Evolutionary conservation across 176 grass and related monocot genomes (phyloP).

Genomic region (Triticum turgidum): DNA sequence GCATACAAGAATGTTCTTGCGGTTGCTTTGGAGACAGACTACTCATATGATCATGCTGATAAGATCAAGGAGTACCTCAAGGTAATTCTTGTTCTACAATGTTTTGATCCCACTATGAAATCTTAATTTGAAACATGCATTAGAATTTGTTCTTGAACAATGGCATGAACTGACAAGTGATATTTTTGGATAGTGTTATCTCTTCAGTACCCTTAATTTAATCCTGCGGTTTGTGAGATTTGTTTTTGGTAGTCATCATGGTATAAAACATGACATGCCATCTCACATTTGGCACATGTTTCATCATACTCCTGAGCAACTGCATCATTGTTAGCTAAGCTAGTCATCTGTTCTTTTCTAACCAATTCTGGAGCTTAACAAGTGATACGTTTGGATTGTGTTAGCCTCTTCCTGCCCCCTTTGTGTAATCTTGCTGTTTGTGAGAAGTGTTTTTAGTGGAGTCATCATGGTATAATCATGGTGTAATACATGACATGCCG

Average conservation of each 20-base stretch:
- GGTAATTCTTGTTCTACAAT: slow-evolving; percentile 25
- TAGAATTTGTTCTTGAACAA: not conserved
- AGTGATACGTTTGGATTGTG: too few relatives aligned
- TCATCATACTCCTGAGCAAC: not conserved
- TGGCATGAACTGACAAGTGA: too few relatives aligned
- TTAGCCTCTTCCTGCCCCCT: too few relatives aligned
- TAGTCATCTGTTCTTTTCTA: not conserved
- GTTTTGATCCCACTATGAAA: not conserved
- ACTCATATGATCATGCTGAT: slow-evolving; percentile 73
- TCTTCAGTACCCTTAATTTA: too few relatives aligned
- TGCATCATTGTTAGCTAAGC: too few relatives aligned
- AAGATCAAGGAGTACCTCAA: slow-evolving; percentile 89
- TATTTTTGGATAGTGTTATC: too few relatives aligned
- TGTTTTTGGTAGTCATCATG: not conserved
- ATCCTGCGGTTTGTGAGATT: not conserved
- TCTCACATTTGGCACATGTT: not conserved
- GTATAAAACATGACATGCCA: not conserved
- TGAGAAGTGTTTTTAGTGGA: not conserved
- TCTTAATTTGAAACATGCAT: not conserved
- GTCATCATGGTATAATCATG: not conserved
- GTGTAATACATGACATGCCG: not conserved
- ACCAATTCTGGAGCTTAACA: not conserved
- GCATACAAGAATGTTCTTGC: slow-evolving; percentile 90
- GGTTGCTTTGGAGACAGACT: slow-evolving; percentile 75
- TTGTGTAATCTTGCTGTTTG: not conserved